Evolutionary conservation across 2,329 filamentous ascomycete genomes (phyloP).

Genomic region (Ophiocordyceps camponoti-saundersi): DNA sequence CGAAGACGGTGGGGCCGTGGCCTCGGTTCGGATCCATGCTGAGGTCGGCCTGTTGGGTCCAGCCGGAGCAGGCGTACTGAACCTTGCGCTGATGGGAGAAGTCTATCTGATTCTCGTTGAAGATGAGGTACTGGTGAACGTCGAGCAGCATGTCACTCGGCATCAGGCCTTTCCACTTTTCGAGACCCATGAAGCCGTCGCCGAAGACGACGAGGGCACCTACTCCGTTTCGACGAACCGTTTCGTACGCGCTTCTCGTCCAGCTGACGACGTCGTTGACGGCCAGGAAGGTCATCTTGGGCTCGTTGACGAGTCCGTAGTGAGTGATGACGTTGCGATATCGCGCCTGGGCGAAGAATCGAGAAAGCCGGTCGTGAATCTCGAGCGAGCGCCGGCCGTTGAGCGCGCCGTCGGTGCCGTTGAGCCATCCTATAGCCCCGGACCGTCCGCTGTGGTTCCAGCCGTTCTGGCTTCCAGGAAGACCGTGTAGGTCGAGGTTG

Average conservation of each 20-base stretch:
- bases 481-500: conserved; percentile 83
- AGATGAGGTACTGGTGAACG: conserved; percentile 96
- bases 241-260: conserved; percentile 56
- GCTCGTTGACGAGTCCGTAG: conserved; percentile 92
- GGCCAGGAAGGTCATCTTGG: conserved; percentile 63
- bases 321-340: conserved; percentile 86
- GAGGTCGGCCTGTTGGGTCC: conserved; percentile 61
- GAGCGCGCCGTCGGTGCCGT: conserved; percentile 64
- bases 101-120: conserved; percentile 76
- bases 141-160: conserved; percentile 68
- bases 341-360: conserved; percentile 84
- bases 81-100: conserved; percentile 73
- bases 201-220: conserved; percentile 64
- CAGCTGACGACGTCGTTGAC: conserved; percentile 54
- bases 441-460: conserved; percentile 91
- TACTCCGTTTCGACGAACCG: conserved; percentile 64
- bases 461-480: conserved; percentile 87
- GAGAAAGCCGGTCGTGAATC: conserved; percentile 69
- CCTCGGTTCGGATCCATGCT: conserved; percentile 60
- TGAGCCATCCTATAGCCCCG: conserved; percentile 72
- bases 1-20: conserved; percentile 86
- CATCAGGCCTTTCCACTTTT: conserved; percentile 78
- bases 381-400: conserved; percentile 75
- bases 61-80: conserved; percentile 71
- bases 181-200: conserved; percentile 84